phyloP scores from a whole-genome alignment of 345 rosid species.

The Garcia nutans region DNA sequence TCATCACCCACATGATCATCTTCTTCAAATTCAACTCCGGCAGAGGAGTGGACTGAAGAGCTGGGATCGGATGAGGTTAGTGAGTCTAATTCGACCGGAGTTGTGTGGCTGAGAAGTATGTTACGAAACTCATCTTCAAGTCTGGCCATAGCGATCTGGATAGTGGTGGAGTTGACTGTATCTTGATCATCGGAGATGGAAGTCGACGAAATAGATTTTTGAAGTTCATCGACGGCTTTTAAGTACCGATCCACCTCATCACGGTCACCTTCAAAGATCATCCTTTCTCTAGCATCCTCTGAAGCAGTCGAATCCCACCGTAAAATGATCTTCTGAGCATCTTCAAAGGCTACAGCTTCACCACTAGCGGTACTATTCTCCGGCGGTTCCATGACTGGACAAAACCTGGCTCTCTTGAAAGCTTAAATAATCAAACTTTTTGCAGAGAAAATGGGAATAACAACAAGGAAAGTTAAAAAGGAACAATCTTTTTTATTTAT shows the following conservation, averaged over 20 bases:
- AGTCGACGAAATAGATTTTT: conserved; percentile 46
- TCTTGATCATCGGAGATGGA: conserved; percentile 40
- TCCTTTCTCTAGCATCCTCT: conserved; percentile 76
- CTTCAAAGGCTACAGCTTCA: conserved; percentile 36
- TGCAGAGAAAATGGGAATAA: background rate
- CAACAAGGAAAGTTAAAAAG: no score
- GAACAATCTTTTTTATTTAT: no score
- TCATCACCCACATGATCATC: conserved; percentile 6
- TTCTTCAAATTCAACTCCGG: conserved; percentile 3
- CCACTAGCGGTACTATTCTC: conserved; percentile 25
- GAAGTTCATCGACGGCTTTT: conserved; percentile 90
- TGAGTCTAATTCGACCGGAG: conserved; percentile 64
- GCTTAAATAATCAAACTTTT: background rate
- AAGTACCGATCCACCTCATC: conserved; percentile 74
- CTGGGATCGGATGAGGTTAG: conserved; percentile 32
- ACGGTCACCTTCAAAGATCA: conserved; percentile 81
- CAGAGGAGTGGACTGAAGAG: conserved; percentile 31
- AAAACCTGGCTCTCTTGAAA: background rate
- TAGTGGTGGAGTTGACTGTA: conserved; percentile 58
- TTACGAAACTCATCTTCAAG: conserved; percentile 93
- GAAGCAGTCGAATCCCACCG: conserved; percentile 91
- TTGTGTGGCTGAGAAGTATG: conserved; percentile 60
- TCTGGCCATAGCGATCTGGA: conserved; percentile 98
- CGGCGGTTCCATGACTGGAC: conserved; percentile 54
- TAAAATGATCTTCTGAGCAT: conserved; percentile 73